Percentiles rank a stretch among this genome's conserved stretches.
phyloP scores from a whole-genome alignment of 305 asterid species.

The Plantago rigida region DNA sequence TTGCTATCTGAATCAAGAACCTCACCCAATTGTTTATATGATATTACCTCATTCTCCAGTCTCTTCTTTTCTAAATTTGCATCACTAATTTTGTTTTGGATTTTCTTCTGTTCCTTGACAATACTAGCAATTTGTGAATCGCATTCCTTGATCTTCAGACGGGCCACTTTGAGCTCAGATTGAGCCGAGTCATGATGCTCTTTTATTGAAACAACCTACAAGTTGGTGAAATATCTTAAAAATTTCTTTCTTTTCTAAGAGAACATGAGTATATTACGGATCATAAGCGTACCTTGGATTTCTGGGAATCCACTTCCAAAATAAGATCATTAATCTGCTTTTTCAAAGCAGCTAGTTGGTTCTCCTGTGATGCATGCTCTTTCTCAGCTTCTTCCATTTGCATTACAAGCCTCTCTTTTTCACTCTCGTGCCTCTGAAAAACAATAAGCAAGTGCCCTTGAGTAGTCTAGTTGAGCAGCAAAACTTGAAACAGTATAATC shows the following conservation, averaged over 20 bases:
- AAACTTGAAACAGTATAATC: conserved; percentile 2
- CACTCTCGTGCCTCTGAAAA: conserved; percentile 74
- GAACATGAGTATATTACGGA: conserved; percentile 17
- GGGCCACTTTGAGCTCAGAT: conserved; percentile 66
- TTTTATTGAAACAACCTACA: conserved; percentile 55
- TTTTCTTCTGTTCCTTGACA: conserved; percentile 64
- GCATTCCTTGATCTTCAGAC: conserved; percentile 70
- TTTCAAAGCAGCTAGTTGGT: conserved; percentile 34
- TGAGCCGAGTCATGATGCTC: conserved; percentile 44
- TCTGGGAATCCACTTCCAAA: conserved; percentile 51
- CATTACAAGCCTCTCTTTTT: conserved; percentile 75
- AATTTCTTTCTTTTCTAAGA: conserved; percentile 11
- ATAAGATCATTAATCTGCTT: conserved; percentile 43
- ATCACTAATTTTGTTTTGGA: conserved; percentile 64
- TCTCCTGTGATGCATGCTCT: conserved; percentile 41
- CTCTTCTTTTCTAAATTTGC: conserved; percentile 73
- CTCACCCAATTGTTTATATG: conserved; percentile 11
- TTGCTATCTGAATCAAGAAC: conserved; percentile 20
- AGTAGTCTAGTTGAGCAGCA: conserved; percentile 13
- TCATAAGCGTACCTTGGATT: conserved; percentile 46
- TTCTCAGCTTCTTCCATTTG: conserved; percentile 84
- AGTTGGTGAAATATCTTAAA: conserved; percentile 8
- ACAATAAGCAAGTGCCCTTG: conserved; percentile 22
- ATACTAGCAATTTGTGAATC: conserved; percentile 70
- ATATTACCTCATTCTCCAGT: conserved; percentile 82